Percentiles rank a stretch among this genome's conserved stretches.
Conservation (phyloP, 2,329 filamentous ascomycete genomes). For the Paradendryphiella salina region DNA sequence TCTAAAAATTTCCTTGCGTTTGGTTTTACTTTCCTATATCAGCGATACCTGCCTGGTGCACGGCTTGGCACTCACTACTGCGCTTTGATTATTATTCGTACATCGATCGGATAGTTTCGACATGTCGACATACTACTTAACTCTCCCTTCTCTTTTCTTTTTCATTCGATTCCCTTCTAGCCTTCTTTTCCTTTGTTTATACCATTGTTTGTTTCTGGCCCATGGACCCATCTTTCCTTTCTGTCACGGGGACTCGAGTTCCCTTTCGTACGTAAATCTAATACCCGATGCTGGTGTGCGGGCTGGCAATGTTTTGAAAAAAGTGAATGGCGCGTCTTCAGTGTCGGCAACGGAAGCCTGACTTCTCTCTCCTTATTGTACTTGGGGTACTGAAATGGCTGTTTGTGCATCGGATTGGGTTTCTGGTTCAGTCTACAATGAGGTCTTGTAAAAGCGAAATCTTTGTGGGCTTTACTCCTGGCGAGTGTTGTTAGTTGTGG, state of each 20-base stretch:
- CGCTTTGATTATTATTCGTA: constrained; percentile 1
- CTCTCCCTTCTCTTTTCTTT: background rate
- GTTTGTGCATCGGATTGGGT: background rate
- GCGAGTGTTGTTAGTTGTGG: too few relatives aligned
- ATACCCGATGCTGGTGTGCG: constrained; percentile 7
- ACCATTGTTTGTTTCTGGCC: constrained; percentile 3
- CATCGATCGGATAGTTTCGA: constrained; percentile 13
- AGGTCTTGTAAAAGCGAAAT: background rate
- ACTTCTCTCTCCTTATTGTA: background rate
- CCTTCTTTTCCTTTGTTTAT: constrained; percentile 13
- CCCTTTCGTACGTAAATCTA: constrained; percentile 4
- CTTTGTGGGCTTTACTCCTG: background rate
- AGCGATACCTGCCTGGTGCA: constrained; percentile 37
- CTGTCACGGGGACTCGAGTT: background rate
- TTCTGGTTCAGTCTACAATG: background rate
- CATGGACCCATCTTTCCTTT: background rate
- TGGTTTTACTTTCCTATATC: constrained; percentile 16
- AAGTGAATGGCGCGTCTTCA: background rate
- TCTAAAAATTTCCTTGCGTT: constrained; percentile 15
- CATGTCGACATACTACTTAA: constrained; percentile 13
- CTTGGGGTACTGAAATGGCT: background rate
- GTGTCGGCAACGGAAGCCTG: background rate
- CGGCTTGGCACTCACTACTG: constrained; percentile 19
- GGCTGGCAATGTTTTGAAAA: background rate
- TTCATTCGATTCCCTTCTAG: background rate